Conservation (phyloP, 2,329 filamentous ascomycete species). For the Harringtonia aguacate region DNA sequence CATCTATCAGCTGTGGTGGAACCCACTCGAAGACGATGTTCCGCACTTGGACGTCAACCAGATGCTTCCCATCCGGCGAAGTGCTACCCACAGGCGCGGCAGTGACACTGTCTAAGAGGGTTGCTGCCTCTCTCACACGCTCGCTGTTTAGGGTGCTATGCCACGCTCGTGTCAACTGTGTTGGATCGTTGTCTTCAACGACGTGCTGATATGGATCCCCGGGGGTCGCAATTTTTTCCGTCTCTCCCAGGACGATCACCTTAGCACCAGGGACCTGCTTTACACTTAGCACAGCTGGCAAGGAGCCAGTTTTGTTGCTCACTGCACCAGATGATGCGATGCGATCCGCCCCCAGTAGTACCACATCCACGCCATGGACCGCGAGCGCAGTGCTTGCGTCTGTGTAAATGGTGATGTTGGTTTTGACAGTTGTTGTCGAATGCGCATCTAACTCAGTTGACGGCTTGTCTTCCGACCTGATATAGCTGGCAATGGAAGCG, state of each 20-base stretch:
- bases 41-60: constrained; percentile 22
- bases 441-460: neutral
- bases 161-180: constrained; percentile 42
- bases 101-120: neutral
- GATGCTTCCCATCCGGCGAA: neutral
- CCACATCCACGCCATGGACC: constrained; percentile 37
- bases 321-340: constrained; percentile 47
- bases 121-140: constrained; percentile 13
- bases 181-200: constrained; percentile 38
- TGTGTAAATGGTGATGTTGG: constrained; percentile 40
- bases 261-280: constrained; percentile 24
- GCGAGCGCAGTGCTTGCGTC: constrained; percentile 50
- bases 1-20: constrained; percentile 35
- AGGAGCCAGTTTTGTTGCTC: constrained; percentile 56
- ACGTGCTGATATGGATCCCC: constrained; percentile 29
- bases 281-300: constrained; percentile 46
- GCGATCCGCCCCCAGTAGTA: constrained; percentile 55
- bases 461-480: constrained; percentile 14
- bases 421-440: constrained; percentile 7
- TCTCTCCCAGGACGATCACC: constrained; percentile 45
- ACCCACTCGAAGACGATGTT: constrained; percentile 55
- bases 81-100: neutral
- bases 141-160: constrained; percentile 14
- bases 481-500: constrained; percentile 23
- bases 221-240: constrained; percentile 48